A percentile compares a stretch with the other conserved stretches of the same genome.
Conservation (phyloP, 1,284 basidiomycete species). For the Malassezia sp. region DNA sequence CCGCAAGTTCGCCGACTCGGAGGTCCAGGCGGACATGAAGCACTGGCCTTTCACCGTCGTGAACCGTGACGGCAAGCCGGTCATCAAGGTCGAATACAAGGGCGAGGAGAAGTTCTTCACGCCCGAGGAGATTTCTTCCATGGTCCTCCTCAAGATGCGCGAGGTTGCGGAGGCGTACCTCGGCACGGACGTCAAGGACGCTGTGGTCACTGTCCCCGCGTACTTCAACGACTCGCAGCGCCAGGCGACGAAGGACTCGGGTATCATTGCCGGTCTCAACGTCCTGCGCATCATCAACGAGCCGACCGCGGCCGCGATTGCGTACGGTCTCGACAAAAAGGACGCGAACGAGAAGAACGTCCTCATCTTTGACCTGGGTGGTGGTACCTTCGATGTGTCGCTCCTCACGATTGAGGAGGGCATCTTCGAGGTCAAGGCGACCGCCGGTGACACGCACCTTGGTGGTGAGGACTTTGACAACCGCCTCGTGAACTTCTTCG, state of each 20-base stretch:
- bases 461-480: slow-evolving; percentile 99
- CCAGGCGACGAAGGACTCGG: slow-evolving; percentile 89
- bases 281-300: slow-evolving; percentile 95
- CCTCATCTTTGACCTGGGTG: slow-evolving; percentile 93
- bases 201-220: slow-evolving; percentile 78
- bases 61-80: slow-evolving; percentile 71
- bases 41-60: slow-evolving; percentile 87
- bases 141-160: slow-evolving; percentile 96
- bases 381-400: slow-evolving; percentile 98
- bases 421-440: slow-evolving; percentile 98
- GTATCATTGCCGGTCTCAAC: slow-evolving; percentile 76
- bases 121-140: slow-evolving; percentile 92
- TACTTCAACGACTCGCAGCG: slow-evolving; percentile 98
- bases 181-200: slow-evolving; percentile 66
- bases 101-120: slow-evolving; percentile 87
- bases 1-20: slow-evolving; percentile 67
- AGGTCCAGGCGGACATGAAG: slow-evolving; percentile 89
- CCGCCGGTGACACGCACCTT: slow-evolving; percentile 95
- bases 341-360: slow-evolving; percentile 77
- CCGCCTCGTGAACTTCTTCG: slow-evolving; percentile 87
- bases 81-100: slow-evolving; percentile 75
- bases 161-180: slow-evolving; percentile 96
- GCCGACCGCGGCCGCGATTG: slow-evolving; percentile 86
- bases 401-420: slow-evolving; percentile 95
- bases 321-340: slow-evolving; percentile 82